Evolutionary conservation across 2,329 filamentous ascomycete species (phyloP).

Genomic region (Neofusicoccum cordaticola): DNA sequence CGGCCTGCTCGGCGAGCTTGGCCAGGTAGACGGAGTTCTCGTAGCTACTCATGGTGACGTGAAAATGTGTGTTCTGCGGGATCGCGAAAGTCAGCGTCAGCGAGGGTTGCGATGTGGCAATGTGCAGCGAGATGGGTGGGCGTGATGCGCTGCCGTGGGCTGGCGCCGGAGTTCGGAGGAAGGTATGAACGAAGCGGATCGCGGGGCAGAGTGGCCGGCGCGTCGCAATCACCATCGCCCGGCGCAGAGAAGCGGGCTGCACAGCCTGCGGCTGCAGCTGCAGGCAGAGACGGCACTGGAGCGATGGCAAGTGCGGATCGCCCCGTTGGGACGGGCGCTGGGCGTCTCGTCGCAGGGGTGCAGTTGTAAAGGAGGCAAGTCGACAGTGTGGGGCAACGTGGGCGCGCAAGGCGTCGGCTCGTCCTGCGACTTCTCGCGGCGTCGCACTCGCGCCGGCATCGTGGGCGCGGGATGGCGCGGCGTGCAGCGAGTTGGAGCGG

Average conservation of each 20-base stretch:
- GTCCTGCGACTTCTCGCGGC: not conserved
- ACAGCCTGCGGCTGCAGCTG: constrained; percentile 24
- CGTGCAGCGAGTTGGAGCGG: constrained; percentile 4
- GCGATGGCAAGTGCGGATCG: constrained; percentile 4
- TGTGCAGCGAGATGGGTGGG: not conserved
- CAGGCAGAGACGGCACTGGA: not conserved
- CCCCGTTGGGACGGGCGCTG: constrained; percentile 8
- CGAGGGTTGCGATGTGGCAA: not conserved
- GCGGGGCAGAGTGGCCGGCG: constrained; percentile 15
- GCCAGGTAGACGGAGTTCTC: constrained; percentile 68
- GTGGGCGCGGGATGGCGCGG: not conserved
- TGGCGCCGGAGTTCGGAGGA: constrained; percentile 13
- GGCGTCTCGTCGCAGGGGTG: constrained; percentile 27
- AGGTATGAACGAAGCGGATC: constrained; percentile 12
- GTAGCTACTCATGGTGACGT: constrained; percentile 18
- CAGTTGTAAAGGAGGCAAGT: constrained; percentile 24
- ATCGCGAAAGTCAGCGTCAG: constrained; percentile 5
- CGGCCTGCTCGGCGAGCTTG: constrained; percentile 99
- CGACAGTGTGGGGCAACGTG: constrained; percentile 14
- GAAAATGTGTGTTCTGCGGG: constrained; percentile 3
- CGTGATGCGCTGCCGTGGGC: not conserved
- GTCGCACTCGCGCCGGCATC: not conserved
- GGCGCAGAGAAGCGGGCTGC: constrained; percentile 23
- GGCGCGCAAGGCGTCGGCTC: constrained; percentile 8
- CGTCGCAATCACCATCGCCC: constrained; percentile 3